A percentile compares a stretch with the other conserved stretches of the same genome.
Evolutionary conservation across 139 green algal genomes (phyloP).

Genomic region (Chlamydomonas asymmetrica): DNA sequence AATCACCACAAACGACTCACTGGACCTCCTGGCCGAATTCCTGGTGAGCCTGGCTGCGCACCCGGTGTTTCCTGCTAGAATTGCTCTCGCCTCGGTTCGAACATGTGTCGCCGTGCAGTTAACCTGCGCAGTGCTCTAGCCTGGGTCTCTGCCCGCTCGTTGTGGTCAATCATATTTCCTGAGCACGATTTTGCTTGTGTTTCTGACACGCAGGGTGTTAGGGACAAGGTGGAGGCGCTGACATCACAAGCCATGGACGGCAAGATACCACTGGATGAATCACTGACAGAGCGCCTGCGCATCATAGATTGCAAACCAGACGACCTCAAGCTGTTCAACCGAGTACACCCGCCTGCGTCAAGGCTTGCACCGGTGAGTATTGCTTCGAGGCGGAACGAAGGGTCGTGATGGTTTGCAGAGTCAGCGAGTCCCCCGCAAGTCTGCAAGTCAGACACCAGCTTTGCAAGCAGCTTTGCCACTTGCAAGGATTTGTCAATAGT

Average conservation of each 20-base stretch:
- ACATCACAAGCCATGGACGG: slow-evolving; percentile 72
- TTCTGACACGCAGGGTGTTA: too few species aligned
- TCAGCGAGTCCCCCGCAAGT: neutral
- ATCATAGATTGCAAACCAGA: slow-evolving; percentile 49
- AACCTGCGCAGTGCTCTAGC: too few species aligned
- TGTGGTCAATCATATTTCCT: too few species aligned
- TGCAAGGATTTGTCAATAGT: neutral
- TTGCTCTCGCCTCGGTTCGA: too few species aligned
- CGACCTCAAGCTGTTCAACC: slow-evolving; percentile 58
- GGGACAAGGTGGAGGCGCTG: too few species aligned
- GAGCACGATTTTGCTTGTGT: too few species aligned
- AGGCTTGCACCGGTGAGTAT: slow-evolving; percentile 40
- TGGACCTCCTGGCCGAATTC: slow-evolving; percentile 69
- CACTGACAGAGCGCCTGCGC: slow-evolving; percentile 53
- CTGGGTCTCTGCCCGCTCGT: too few species aligned
- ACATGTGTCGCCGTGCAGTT: too few species aligned
- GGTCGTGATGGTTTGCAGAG: neutral
- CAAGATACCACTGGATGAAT: slow-evolving; percentile 50
- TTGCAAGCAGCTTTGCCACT: neutral
- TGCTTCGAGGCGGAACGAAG: too few species aligned
- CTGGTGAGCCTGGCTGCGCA: too few species aligned
- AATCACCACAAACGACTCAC: slow-evolving; percentile 52
- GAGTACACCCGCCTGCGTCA: slow-evolving; percentile 38
- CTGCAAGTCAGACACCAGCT: neutral
- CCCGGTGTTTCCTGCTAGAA: too few species aligned